Conservation (phyloP, 192 early-diverging fungal species). For the Chytriomyces sp. region DNA sequence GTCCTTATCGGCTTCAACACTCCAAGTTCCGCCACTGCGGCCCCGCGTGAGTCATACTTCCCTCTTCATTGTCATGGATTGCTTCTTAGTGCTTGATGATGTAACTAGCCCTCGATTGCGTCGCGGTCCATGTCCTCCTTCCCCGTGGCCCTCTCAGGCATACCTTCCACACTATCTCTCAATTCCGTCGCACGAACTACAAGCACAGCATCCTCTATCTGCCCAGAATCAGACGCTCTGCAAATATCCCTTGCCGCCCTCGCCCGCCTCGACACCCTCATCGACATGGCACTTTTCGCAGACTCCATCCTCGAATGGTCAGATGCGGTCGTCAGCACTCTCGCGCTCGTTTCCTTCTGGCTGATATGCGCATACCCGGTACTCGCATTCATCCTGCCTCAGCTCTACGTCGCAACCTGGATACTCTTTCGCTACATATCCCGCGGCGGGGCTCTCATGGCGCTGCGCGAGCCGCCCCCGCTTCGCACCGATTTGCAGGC, state of each 20-base stretch:
- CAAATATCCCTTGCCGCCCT: not conserved
- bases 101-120: not conserved
- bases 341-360: not conserved
- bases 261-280: not conserved
- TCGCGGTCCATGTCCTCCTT: conserved; percentile 11
- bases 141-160: conserved; percentile 12
- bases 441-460: not conserved
- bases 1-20: not conserved
- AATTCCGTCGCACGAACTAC: not conserved
- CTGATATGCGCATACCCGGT: conserved; percentile 6
- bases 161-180: not conserved
- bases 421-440: conserved; percentile 20
- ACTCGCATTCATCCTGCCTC: conserved; percentile 16
- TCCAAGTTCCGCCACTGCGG: not conserved
- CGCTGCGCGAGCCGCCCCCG: not conserved
- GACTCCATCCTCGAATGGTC: conserved; percentile 5
- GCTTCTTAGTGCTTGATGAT: not conserved
- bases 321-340: conserved; percentile 4
- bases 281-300: not conserved
- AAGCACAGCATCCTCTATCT: not conserved
- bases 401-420: not conserved
- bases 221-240: not conserved
- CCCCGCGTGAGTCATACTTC: too few relatives aligned
- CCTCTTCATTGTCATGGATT: too few relatives aligned
- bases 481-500: not conserved